A percentile compares a stretch with the other conserved stretches of the same genome.
Conservation (phyloP, 169 alveolate species). For the Plasmodium blacklocki region DNA sequence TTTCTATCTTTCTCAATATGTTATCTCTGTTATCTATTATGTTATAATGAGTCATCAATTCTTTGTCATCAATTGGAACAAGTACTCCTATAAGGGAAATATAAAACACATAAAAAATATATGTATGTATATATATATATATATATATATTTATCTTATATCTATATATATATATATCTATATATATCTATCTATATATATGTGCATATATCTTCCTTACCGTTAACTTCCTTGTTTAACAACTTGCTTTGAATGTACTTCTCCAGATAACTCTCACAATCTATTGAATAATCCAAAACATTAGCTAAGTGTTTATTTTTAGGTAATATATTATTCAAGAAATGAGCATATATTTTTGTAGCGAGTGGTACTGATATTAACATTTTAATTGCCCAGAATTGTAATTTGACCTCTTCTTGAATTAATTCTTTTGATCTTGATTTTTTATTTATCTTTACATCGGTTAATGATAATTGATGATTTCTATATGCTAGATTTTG, state of each 20-base stretch:
- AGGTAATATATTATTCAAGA: constrained; percentile 84
- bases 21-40: constrained; percentile 71
- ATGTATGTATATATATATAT: constrained; percentile 5
- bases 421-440: constrained; percentile 85
- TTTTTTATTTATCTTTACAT: constrained; percentile 81
- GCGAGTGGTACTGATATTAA: constrained; percentile 88
- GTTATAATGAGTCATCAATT: constrained; percentile 48
- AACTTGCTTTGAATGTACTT: constrained; percentile 74
- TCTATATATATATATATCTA: constrained; percentile 11
- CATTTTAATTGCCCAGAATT: constrained; percentile 91
- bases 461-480: constrained; percentile 84
- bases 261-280: constrained; percentile 80
- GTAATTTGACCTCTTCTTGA: constrained; percentile 89
- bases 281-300: constrained; percentile 66
- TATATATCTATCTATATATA: background rate
- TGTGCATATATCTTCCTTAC: background rate
- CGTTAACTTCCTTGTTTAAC: constrained; percentile 68
- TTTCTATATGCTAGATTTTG: constrained; percentile 84
- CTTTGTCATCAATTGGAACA: constrained; percentile 69
- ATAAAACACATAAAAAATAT: background rate
- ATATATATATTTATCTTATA: constrained; percentile 14
- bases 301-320: constrained; percentile 80
- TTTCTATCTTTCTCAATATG: constrained; percentile 47
- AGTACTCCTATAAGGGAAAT: constrained; percentile 36
- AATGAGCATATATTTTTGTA: constrained; percentile 88